phyloP scores from a whole-genome alignment of 352 stramenopile genomes.

The Pythium insidiosum region DNA sequence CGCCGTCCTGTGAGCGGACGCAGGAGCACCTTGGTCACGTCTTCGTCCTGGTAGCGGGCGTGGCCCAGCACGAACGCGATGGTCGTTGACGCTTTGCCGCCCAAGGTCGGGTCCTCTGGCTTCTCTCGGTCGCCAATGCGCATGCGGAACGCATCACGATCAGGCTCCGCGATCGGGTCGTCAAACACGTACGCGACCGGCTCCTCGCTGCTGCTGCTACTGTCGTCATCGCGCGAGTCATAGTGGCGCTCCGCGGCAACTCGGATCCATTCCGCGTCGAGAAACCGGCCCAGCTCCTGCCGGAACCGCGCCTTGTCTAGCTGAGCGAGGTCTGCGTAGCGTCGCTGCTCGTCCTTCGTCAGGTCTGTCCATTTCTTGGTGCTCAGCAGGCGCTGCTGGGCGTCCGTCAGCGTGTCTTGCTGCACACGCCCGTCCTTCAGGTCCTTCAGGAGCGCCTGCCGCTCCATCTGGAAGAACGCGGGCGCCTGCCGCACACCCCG shows the following conservation, averaged over 20 bases:
- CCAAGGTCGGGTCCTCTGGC: constrained; percentile 5
- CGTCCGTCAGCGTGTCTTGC: constrained; percentile 21
- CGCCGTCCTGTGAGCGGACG: constrained; percentile 68
- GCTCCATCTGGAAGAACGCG: constrained; percentile 66
- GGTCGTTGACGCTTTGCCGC: constrained; percentile 53
- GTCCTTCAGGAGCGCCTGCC: constrained; percentile 26
- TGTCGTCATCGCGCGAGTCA: constrained; percentile 10
- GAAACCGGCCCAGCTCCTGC: constrained; percentile 38
- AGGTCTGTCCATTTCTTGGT: constrained; percentile 44
- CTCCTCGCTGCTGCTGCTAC: constrained; percentile 18
- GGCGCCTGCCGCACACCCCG: constrained; percentile 46
- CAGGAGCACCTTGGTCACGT: constrained; percentile 80
- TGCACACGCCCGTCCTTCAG: no score
- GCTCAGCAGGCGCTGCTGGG: constrained; percentile 10
- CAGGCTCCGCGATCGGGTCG: constrained; percentile 59
- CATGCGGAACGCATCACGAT: constrained; percentile 58
- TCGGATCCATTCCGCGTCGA: constrained; percentile 35
- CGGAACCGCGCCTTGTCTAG: constrained; percentile 47
- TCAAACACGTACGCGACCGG: constrained; percentile 75
- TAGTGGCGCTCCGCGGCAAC: constrained; percentile 47
- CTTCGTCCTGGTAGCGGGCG: constrained; percentile 31
- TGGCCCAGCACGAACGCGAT: constrained; percentile 76
- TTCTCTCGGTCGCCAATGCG: constrained; percentile 32
- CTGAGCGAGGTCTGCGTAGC: constrained; percentile 31
- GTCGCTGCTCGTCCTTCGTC: constrained; percentile 28